phyloP scores from a whole-genome alignment of 2,329 filamentous ascomycete genomes.

The Ciborinia camelliae region DNA sequence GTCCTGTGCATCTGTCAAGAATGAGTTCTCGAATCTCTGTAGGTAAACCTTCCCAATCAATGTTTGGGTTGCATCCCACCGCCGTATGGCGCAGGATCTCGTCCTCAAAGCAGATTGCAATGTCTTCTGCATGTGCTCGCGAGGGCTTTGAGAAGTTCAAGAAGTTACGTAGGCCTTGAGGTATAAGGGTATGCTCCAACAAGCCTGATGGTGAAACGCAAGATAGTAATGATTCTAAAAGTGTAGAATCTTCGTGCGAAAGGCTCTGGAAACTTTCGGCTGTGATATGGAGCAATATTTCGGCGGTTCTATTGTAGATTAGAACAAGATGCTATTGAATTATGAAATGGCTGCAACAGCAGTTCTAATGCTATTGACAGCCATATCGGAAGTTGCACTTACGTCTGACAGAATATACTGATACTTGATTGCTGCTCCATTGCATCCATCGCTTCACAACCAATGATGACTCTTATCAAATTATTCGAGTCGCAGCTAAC shows the following conservation, averaged over 20 bases:
- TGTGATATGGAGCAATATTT: constrained; percentile 13
- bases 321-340: neutral
- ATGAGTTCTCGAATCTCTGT: constrained; percentile 45
- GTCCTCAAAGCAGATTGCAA: constrained; percentile 17
- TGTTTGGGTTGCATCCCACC: constrained; percentile 48
- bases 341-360: neutral
- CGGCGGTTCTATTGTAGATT: constrained; percentile 8
- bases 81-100: constrained; percentile 47
- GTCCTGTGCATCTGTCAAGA: constrained; percentile 45
- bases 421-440: constrained; percentile 26
- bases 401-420: constrained; percentile 29
- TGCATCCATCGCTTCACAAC: constrained; percentile 28
- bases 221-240: constrained; percentile 13
- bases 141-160: constrained; percentile 13
- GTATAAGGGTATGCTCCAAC: constrained; percentile 15
- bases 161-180: constrained; percentile 10
- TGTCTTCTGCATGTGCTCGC: neutral
- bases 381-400: constrained; percentile 9
- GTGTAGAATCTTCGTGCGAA: constrained; percentile 11
- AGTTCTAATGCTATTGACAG: neutral
- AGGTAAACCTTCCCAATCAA: constrained; percentile 50
- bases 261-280: constrained; percentile 9
- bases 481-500: constrained; percentile 25
- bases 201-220: constrained; percentile 14
- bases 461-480: constrained; percentile 26